These are phyloP conservation scores for Botrytis tulipae DNA, from an alignment of 2,329 filamentous ascomycete species.

Conservation along the genomic window DNA sequence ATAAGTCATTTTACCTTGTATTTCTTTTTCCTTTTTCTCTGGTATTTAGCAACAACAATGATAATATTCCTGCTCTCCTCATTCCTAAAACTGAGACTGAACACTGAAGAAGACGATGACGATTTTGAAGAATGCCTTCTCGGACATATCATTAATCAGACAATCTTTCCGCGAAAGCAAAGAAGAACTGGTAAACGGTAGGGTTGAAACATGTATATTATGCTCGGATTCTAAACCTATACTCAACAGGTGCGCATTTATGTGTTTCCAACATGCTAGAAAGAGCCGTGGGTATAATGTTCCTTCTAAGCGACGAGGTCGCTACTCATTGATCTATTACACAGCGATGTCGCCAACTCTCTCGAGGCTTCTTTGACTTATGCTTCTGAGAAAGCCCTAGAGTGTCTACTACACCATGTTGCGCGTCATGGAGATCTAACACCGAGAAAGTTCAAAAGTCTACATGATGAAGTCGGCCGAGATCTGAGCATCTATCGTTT, in stretches of 20 bases:
- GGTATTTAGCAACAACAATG: not conserved
- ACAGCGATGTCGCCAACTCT: not conserved
- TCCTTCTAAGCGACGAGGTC: not conserved
- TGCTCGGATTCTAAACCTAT: not conserved
- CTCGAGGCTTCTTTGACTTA: not conserved
- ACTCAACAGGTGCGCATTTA: not conserved
- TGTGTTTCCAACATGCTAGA: not conserved
- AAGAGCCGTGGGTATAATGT: not conserved
- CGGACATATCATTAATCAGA: not conserved
- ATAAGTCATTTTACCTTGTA: not conserved
- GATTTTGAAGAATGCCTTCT: not conserved
- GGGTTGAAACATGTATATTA: not conserved
- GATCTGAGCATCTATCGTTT: not conserved
- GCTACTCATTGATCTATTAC: not conserved
- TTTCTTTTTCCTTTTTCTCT: not conserved
- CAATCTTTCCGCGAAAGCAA: not conserved
- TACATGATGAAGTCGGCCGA: no score
- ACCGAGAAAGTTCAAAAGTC: no score
- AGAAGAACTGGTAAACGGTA: not conserved
- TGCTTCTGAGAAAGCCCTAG: no score
- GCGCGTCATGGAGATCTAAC: not conserved
- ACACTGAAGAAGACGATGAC: not conserved
- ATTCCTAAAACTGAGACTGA: not conserved
- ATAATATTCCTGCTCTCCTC: not conserved
- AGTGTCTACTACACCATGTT: not conserved